Percentiles rank a stretch among this genome's conserved stretches.
These are phyloP conservation scores for Barnettozyma pratensis DNA, from an alignment of 805 yeast genomes.

Conservation along the genomic window DNA sequence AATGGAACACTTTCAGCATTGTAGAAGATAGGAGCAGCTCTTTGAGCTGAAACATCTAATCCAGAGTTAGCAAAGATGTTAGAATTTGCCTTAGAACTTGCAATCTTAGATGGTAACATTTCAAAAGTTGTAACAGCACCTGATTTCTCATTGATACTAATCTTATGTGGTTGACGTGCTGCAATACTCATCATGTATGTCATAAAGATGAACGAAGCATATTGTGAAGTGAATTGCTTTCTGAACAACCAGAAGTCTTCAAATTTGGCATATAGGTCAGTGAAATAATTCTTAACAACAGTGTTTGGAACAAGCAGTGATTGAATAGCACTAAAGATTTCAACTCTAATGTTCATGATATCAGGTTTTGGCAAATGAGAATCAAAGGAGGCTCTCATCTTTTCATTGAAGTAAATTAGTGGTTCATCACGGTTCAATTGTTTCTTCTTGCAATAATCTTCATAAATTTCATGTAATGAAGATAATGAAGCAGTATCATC, in stretches of 20 bases:
- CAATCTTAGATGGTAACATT: slow-evolving; percentile 86
- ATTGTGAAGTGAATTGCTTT: slow-evolving; percentile 90
- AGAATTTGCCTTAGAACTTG: slow-evolving; percentile 37
- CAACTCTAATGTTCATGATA: slow-evolving; percentile 80
- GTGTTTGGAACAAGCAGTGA: slow-evolving; percentile 80
- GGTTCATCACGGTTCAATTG: slow-evolving; percentile 86
- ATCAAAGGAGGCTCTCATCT: slow-evolving; percentile 88
- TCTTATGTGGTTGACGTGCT: slow-evolving; percentile 90
- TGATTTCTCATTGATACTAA: slow-evolving; percentile 70
- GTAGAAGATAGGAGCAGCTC: slow-evolving; percentile 70
- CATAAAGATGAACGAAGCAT: slow-evolving; percentile 88
- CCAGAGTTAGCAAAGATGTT: slow-evolving; percentile 33
- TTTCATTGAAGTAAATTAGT: slow-evolving; percentile 76
- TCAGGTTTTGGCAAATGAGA: slow-evolving; percentile 93
- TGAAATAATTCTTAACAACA: slow-evolving; percentile 74
- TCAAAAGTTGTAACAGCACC: slow-evolving; percentile 94
- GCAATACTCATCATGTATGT: slow-evolving; percentile 93
- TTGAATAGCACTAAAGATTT: slow-evolving; percentile 87
- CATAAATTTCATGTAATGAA: slow-evolving; percentile 77
- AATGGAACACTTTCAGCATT: slow-evolving; percentile 94
- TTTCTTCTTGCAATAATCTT: slow-evolving; percentile 70
- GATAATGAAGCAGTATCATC: slow-evolving; percentile 76
- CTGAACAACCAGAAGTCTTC: slow-evolving; percentile 98
- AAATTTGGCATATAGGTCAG: slow-evolving; percentile 62
- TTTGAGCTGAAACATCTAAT: slow-evolving; percentile 27